A percentile compares a stretch with the other conserved stretches of the same genome.
Conservation (phyloP, 306 rosid genomes). For the Begonia peltatifolia region DNA sequence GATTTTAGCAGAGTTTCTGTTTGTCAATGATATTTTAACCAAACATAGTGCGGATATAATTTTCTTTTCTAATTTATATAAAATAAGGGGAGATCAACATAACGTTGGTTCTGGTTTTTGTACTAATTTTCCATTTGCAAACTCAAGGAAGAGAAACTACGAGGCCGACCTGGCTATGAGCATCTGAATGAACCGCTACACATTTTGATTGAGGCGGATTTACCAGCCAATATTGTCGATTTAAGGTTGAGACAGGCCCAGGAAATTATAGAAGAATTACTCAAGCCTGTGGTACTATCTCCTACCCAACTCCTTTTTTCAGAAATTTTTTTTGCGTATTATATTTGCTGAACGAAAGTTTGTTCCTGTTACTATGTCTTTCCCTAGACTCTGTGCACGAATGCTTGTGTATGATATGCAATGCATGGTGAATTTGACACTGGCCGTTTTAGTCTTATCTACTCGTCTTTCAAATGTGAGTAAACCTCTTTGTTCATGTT, state of each 20-base stretch:
- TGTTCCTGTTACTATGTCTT: too few relatives aligned
- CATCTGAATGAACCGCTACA: slow-evolving; percentile 92
- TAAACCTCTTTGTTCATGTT: not conserved
- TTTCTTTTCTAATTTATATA: too few relatives aligned
- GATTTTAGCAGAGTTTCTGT: not conserved
- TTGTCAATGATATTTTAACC: too few relatives aligned
- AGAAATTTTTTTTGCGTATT: not conserved
- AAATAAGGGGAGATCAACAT: too few relatives aligned
- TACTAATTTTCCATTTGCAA: not conserved
- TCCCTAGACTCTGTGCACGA: too few relatives aligned
- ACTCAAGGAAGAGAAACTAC: slow-evolving; percentile 73
- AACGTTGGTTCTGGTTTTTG: too few relatives aligned
- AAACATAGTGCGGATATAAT: too few relatives aligned
- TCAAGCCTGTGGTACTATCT: slow-evolving; percentile 75
- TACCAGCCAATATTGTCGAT: slow-evolving; percentile 71
- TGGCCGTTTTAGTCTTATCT: too few relatives aligned
- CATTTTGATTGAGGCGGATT: slow-evolving; percentile 84
- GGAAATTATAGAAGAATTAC: slow-evolving; percentile 83
- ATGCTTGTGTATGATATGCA: too few relatives aligned
- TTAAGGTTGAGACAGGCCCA: slow-evolving; percentile 86
- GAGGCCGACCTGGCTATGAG: slow-evolving; percentile 94
- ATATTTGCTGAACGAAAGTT: too few relatives aligned
- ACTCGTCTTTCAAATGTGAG: too few relatives aligned
- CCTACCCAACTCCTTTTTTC: slow-evolving; percentile 2
- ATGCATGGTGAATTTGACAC: too few relatives aligned